Base-by-base conservation (phyloP, 1,284 basidiomycete species). In the Cutaneotrichosporon sp. region DNA sequence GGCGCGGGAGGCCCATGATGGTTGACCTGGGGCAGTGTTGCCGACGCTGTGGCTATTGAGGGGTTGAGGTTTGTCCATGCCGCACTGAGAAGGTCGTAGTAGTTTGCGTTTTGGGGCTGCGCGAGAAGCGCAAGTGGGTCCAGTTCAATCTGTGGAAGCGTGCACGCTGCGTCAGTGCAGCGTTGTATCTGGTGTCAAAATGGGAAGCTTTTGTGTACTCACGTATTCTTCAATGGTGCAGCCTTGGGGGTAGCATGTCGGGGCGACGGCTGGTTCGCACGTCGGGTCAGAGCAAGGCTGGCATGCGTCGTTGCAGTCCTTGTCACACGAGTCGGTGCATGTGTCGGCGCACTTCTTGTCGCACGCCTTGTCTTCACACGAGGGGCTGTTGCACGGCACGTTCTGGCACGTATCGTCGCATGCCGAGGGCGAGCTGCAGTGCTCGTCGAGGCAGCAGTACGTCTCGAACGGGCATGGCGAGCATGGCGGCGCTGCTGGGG, bases 211-310 rank as follows among this genome's bases (percentile, higher is more conserved):
- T 22, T 33, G 4, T 34, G 18, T 13, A 64, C 71, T 55, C 45
- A 71, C 70, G 44, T 67, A 67, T 61, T 72, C 67, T 55, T 74
- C 67, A 20, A 74, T 66, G 18, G 55, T 56, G 38, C 57, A 59
- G 20, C 49, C 57, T 3, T 49, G 23, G 18, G 51, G 44, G 38
- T 51, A 59, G 51, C 57, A 59, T 14, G 38, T 12, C 4, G 23
- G 53, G 17, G 40, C 59, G 37, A 23, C 41, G 21, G 23, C 15
- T 2, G 40, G 41, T 30, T 41, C 55, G 39, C 53, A 51, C 14
- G 36, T 22, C 3, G 46, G 49, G 30, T 52, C 49, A 20, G 39
- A 34, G 42, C 56, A 58, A 1, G 33, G 26, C 37, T 52, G 41
- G n/a, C 43, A 47, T 8, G 37, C 33, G 39, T 41, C 39, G n/a